Conservation (phyloP, 2,329 filamentous ascomycete genomes). For the Polychaeton citri region DNA sequence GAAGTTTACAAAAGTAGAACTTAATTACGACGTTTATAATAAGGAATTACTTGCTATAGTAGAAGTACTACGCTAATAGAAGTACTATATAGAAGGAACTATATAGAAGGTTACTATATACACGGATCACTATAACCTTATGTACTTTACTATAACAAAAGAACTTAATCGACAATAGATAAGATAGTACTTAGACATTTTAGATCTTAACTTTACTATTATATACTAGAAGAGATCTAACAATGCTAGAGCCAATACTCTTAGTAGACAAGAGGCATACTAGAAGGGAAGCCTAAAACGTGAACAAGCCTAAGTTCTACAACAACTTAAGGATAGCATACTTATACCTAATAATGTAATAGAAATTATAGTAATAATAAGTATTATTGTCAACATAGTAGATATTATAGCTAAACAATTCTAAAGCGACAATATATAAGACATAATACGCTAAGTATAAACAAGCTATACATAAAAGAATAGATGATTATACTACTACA, state of each 20-base stretch:
- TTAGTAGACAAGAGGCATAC: neutral
- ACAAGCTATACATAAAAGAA: neutral
- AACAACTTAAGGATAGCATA: neutral
- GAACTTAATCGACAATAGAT: neutral
- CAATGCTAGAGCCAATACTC: neutral
- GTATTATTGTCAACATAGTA: neutral
- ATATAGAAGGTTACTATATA: conserved; percentile 2
- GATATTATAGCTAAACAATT: neutral
- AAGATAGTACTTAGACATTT: neutral
- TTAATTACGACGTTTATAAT: neutral
- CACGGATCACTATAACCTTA: too few relatives aligned
- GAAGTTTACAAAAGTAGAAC: neutral
- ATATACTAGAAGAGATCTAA: neutral
- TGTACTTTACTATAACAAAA: neutral
- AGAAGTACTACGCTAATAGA: neutral
- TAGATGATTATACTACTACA: neutral
- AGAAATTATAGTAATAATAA: neutral
- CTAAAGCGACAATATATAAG: too few relatives aligned
- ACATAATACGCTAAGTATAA: neutral
- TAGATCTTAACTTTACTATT: neutral
- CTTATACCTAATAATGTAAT: neutral
- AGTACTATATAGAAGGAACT: neutral
- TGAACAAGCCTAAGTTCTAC: neutral
- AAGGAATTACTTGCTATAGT: neutral
- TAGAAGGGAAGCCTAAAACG: neutral